phyloP scores from a whole-genome alignment of 2,329 filamentous ascomycete species.

The Alternaria ventricosa region DNA sequence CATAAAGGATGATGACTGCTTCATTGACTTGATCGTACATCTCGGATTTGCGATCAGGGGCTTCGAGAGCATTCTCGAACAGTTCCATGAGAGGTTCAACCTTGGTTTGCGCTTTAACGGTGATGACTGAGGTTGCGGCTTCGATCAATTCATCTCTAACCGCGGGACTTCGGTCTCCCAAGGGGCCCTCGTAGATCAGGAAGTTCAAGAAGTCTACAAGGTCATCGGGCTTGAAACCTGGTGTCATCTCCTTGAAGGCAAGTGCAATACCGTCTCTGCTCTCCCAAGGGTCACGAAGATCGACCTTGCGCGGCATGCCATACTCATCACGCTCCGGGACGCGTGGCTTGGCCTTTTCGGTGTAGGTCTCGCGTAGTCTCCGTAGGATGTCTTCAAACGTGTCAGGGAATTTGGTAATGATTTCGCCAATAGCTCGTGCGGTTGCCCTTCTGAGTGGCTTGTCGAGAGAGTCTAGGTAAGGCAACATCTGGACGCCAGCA shows the following conservation, averaged over 20 bases:
- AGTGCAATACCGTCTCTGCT: slow-evolving; percentile 86
- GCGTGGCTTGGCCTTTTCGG: slow-evolving; percentile 79
- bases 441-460: slow-evolving; percentile 82
- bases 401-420: slow-evolving; percentile 66
- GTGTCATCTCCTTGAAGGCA: slow-evolving; percentile 82
- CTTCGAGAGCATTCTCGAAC: slow-evolving; percentile 87
- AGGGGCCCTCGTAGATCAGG: slow-evolving; percentile 81
- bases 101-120: slow-evolving; percentile 78
- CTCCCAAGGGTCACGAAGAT: slow-evolving; percentile 90
- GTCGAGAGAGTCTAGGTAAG: slow-evolving; percentile 81
- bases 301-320: slow-evolving; percentile 90
- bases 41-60: slow-evolving; percentile 80
- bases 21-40: slow-evolving; percentile 91
- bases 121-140: slow-evolving; percentile 81
- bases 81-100: slow-evolving; percentile 91
- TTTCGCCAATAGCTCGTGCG: slow-evolving; percentile 79
- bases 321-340: slow-evolving; percentile 87
- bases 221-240: slow-evolving; percentile 70
- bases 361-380: slow-evolving; percentile 73
- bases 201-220: slow-evolving; percentile 83
- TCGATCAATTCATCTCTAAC: slow-evolving; percentile 93
- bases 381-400: slow-evolving; percentile 68
- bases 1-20: slow-evolving; percentile 96
- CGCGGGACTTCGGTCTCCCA: slow-evolving; percentile 79
- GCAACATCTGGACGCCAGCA: slow-evolving; percentile 71